Percentiles rank a stretch among this genome's conserved stretches.
Conservation (phyloP, 192 early-diverging fungal species). For the Globomyces pollinis-pini region DNA sequence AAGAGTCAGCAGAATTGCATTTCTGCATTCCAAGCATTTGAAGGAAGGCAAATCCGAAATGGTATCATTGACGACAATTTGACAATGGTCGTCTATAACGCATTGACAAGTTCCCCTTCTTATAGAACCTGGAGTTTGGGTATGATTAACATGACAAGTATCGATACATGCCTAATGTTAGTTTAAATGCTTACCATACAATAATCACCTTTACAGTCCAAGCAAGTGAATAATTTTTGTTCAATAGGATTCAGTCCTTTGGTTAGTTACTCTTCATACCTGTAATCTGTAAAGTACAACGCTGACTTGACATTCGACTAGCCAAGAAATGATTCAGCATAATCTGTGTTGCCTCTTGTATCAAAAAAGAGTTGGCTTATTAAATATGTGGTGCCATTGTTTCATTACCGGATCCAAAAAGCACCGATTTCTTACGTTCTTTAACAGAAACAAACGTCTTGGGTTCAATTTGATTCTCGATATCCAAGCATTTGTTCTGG, state of each 20-base stretch:
- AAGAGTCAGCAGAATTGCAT: background rate
- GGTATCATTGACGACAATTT: background rate
- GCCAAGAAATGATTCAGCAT: no score
- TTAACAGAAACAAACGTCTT: no score
- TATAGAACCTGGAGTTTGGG: background rate
- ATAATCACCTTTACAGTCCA: background rate
- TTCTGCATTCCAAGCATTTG: slow-evolving; percentile 3
- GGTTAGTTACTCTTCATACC: no score
- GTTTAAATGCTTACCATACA: background rate
- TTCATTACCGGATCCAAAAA: no score
- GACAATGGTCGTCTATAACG: background rate
- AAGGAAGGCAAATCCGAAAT: background rate
- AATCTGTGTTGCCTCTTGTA: no score
- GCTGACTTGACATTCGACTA: no score
- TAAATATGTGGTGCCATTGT: no score
- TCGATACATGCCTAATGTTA: slow-evolving; percentile 1
- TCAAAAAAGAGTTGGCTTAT: no score
- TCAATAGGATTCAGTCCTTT: slow-evolving; percentile 1
- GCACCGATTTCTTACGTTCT: no score
- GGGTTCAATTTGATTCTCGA: no score
- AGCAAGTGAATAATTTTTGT: background rate
- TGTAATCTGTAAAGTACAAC: no score
- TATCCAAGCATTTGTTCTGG: no score
- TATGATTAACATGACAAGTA: slow-evolving; percentile 2
- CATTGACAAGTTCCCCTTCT: background rate